Evolutionary conservation across 2,329 filamentous ascomycete species (phyloP).

Genomic region (Cyanodermella asteris): DNA sequence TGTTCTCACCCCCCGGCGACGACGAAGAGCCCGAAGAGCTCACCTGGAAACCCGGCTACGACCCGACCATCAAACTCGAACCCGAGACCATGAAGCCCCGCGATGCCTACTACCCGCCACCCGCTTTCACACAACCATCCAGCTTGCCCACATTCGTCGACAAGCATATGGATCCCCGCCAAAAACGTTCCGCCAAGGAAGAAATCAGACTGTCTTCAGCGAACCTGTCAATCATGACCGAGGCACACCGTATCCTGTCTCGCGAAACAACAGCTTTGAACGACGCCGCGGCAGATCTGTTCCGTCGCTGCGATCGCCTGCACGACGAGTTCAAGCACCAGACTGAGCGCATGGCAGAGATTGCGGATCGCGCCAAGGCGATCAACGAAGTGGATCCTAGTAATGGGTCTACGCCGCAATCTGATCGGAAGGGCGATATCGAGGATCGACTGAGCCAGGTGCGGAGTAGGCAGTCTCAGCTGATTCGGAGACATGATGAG

Average conservation of each 20-base stretch:
- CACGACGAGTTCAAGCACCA: conserved; percentile 25
- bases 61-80: conserved; percentile 7
- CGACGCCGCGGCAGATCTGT: conserved; percentile 27
- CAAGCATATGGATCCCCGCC: conserved; percentile 20
- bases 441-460: conserved; percentile 20
- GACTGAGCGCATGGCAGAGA: conserved; percentile 21
- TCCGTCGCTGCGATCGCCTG: conserved; percentile 27
- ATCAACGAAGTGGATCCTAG: conserved; percentile 18
- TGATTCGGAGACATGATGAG: conserved; percentile 21
- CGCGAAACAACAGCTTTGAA: conserved; percentile 23
- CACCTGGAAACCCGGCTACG: conserved; percentile 26
- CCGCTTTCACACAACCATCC: conserved; percentile 16
- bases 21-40: conserved; percentile 28
- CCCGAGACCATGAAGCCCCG: conserved; percentile 2
- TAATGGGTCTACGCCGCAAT: conserved; percentile 9
- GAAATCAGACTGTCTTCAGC: conserved; percentile 25
- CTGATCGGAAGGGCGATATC: conserved; percentile 15
- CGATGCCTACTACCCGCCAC: conserved; percentile 7
- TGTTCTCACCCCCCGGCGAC: conserved; percentile 30
- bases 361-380: conserved; percentile 16
- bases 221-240: conserved; percentile 24
- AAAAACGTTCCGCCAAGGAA: conserved; percentile 20
- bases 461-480: conserved; percentile 17
- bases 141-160: conserved; percentile 20
- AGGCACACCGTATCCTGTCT: conserved; percentile 24